A percentile compares a stretch with the other conserved stretches of the same genome.
These are phyloP conservation scores for Jaltomata sinuosa DNA, from an alignment of 257 asterid genomes.

Conservation along the genomic window DNA sequence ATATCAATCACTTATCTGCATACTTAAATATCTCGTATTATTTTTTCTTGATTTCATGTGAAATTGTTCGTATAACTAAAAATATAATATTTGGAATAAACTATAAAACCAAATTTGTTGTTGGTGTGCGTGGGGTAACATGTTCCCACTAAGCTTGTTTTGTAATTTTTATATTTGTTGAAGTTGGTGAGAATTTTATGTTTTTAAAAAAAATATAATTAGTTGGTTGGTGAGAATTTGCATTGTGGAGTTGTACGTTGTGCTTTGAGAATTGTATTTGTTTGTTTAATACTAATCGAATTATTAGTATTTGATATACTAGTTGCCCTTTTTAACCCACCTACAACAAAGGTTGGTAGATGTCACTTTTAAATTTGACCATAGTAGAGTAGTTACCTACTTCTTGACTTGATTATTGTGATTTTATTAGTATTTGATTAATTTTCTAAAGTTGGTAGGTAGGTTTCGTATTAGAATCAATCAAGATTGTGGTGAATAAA, in stretches of 20 bases:
- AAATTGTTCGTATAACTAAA: not conserved
- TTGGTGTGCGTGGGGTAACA: not conserved
- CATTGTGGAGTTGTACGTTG: not conserved
- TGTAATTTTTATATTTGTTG: not conserved
- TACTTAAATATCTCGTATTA: not conserved
- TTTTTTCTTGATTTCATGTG: not conserved
- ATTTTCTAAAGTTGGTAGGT: not conserved
- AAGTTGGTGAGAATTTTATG: not conserved
- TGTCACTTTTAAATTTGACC: not conserved
- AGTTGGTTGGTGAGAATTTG: not conserved
- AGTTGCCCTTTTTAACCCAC: not conserved
- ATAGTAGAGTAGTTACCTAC: not conserved
- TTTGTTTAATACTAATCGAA: not conserved
- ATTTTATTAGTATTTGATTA: not conserved
- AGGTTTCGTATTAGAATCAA: not conserved
- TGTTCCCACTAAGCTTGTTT: not conserved
- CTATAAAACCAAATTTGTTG: not conserved
- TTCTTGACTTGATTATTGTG: not conserved
- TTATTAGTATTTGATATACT: not conserved
- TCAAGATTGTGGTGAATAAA: not conserved
- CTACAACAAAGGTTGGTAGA: not conserved
- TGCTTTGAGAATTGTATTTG: not conserved
- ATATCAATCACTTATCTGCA: too few relatives aligned
- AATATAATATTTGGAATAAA: not conserved
- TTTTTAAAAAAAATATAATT: not conserved